phyloP scores from a whole-genome alignment of 306 rosid genomes.

The Sicyos baderoa region DNA sequence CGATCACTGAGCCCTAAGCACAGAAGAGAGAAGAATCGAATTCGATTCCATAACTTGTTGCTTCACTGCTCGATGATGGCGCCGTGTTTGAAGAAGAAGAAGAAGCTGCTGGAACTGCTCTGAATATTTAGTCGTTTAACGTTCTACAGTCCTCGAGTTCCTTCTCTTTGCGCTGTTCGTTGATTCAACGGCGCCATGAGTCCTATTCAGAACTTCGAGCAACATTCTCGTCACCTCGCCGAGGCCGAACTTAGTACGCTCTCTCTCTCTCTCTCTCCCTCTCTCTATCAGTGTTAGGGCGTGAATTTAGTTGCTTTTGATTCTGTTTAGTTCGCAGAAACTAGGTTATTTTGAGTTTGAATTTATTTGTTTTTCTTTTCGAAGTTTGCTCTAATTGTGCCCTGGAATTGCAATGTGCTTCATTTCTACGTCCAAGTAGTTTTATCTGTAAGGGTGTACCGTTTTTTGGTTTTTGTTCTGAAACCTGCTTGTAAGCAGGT shows the following conservation, averaged over 20 bases:
- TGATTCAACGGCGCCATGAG: slow-evolving; percentile 40
- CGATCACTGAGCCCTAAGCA: slow-evolving; percentile 14
- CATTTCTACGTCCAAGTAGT: neutral
- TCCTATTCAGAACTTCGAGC: slow-evolving; percentile 92
- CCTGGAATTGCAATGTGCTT: neutral
- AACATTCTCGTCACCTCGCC: slow-evolving; percentile 71
- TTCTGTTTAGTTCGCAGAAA: neutral
- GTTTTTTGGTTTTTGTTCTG: neutral
- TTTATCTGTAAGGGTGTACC: too few relatives aligned
- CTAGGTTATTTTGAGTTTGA: neutral
- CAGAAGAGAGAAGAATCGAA: neutral
- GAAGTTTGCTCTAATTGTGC: neutral
- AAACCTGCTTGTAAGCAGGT: slow-evolving; percentile 33
- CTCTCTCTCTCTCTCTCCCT: slow-evolving; percentile 15
- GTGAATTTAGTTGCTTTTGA: neutral
- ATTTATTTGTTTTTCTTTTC: neutral
- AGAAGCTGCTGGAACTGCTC: slow-evolving; percentile 13
- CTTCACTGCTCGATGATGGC: neutral
- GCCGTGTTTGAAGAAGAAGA: slow-evolving; percentile 14
- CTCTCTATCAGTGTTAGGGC: neutral
- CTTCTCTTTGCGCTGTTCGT: neutral
- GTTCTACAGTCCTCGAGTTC: neutral
- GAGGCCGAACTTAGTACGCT: slow-evolving; percentile 61
- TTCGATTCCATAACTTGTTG: neutral
- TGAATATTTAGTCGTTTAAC: neutral